Evolutionary conservation across 306 rosid species (phyloP).

Genomic region (Amphicarpaea edgeworthii): DNA sequence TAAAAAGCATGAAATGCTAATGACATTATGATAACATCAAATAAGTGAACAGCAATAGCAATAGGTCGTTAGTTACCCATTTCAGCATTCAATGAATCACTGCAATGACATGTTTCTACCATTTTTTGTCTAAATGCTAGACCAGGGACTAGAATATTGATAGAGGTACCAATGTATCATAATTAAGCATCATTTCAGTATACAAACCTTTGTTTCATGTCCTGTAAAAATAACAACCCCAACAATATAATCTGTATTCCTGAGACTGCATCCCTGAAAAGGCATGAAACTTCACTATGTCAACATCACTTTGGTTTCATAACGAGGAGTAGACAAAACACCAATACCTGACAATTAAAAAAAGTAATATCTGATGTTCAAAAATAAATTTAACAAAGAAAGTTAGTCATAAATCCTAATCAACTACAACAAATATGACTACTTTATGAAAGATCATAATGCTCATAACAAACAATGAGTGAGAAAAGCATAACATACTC

Average conservation of each 20-base stretch:
- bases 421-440: slow-evolving; percentile 27
- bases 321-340: slow-evolving; percentile 19
- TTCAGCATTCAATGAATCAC: slow-evolving; percentile 28
- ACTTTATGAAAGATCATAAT: slow-evolving; percentile 33
- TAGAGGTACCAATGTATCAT: neutral
- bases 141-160: neutral
- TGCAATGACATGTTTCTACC: neutral
- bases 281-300: slow-evolving; percentile 34
- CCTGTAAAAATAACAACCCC: slow-evolving; percentile 93
- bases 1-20: neutral
- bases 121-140: neutral
- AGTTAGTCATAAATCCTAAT: slow-evolving; percentile 28
- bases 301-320: slow-evolving; percentile 32
- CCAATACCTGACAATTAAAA: slow-evolving; percentile 27
- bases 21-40: slow-evolving; percentile 16
- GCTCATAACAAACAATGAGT: slow-evolving; percentile 11
- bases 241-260: slow-evolving; percentile 92
- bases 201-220: slow-evolving; percentile 89
- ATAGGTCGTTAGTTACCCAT: slow-evolving; percentile 3
- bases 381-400: slow-evolving; percentile 28
- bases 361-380: slow-evolving; percentile 11
- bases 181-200: slow-evolving; percentile 34
- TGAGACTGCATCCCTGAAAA: slow-evolving; percentile 95
- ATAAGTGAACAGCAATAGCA: slow-evolving; percentile 3
- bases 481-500: slow-evolving; percentile 63